Base-by-base conservation (phyloP, 2,329 filamentous ascomycete genomes). In the Chaetomium globosum region DNA sequence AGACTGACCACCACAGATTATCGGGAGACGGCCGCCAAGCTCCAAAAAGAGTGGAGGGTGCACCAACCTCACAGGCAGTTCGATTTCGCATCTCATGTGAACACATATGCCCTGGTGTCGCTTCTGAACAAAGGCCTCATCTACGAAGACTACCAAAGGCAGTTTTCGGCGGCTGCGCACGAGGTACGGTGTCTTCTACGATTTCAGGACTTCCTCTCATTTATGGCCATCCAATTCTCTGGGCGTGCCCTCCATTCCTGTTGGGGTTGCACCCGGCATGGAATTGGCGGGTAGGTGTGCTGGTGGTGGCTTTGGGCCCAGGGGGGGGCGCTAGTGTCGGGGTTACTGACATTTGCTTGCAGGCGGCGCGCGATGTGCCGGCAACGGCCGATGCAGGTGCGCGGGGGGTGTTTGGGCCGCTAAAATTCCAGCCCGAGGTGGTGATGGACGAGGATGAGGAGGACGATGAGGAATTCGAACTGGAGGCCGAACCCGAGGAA, bases 1-100 rank as follows among this genome's bases (percentile, higher is more conserved):
- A 69, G 73, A 79, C 75, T 68, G 61, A 65, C 64, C 66, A 61
- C 57, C 55, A n/a, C 79, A 89, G 87, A 88, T 80, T 89, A 87
- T 79, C 83, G 84, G 77, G 87, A 89, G 76, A 87, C 87, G 52
- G 87, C 87, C 62, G 83, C 85, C 77, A 87, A 87, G 75, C 85
- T 89, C 71, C 86, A 88, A 73, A 88, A 88, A 75, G 86, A 89
- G 79, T 89, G 87, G 87, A 83, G 86, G 76, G 79, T 87, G 69
- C 79, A 82, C 73, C 81, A 85, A 76, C 87, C 87, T 71, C 85
- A 88, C 75, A 82, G 82, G 72, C 80, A 87, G 67, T 84, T 89
- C 68, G 80, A 83, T 67, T 89, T 89, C 76, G 87, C 87, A 74
- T 83, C 82, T 73, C 82, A 88, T 77, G 85, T 89, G 76, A 83